phyloP scores from a whole-genome alignment of 2,329 filamentous ascomycete genomes.

The Pseudogymnoascus sp. region DNA sequence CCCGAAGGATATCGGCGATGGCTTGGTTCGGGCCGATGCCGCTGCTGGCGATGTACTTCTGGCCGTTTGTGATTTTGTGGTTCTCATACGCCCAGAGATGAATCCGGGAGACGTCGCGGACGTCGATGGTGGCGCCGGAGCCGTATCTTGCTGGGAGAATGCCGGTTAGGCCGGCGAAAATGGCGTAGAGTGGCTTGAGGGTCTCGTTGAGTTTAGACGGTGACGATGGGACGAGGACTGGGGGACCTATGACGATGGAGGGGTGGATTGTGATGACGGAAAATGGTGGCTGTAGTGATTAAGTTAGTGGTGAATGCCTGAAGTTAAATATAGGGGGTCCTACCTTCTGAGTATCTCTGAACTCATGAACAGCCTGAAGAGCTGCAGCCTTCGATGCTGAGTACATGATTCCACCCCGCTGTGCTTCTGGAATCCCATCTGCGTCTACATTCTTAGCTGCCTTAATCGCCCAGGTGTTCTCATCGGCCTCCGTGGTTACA shows the following conservation, averaged over 20 bases:
- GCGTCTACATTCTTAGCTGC: background rate
- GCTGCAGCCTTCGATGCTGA: background rate
- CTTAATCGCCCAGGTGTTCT: background rate
- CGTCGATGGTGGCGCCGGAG: slow-evolving; percentile 33
- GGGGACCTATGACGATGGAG: slow-evolving; percentile 36
- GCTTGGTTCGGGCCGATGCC: slow-evolving; percentile 32
- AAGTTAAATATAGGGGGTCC: background rate
- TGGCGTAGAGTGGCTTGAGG: slow-evolving; percentile 27
- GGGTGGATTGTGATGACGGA: slow-evolving; percentile 36
- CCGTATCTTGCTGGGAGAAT: slow-evolving; percentile 22
- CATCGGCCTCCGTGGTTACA: slow-evolving; percentile 1
- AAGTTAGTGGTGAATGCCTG: background rate
- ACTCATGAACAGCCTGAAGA: background rate
- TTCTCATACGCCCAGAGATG: slow-evolving; percentile 34
- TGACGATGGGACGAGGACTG: slow-evolving; percentile 28
- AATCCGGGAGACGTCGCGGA: slow-evolving; percentile 38
- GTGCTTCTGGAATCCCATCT: background rate
- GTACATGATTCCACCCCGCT: background rate
- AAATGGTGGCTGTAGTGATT: slow-evolving; percentile 22
- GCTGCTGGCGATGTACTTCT: slow-evolving; percentile 34
- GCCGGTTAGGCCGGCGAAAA: slow-evolving; percentile 30
- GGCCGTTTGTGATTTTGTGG: slow-evolving; percentile 30
- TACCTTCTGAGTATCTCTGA: background rate
- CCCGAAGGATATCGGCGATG: slow-evolving; percentile 36
- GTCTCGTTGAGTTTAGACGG: slow-evolving; percentile 30